phyloP scores from a whole-genome alignment of 495 filamentous ascomycete species.

The Tuber melanosporum region DNA sequence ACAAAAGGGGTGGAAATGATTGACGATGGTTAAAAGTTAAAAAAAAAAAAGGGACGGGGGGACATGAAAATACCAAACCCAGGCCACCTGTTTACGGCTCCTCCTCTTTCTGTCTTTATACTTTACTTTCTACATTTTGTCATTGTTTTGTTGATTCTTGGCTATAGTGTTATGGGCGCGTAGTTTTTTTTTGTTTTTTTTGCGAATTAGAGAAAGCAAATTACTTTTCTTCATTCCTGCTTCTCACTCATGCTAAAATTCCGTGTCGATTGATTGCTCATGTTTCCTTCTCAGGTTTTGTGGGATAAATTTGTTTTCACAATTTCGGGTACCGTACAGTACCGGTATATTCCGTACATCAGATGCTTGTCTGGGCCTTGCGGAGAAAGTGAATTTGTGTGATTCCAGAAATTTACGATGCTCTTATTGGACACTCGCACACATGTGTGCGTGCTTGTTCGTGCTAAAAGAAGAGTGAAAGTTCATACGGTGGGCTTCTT shows the following conservation, averaged over 20 bases:
- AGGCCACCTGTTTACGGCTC: neutral
- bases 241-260: constrained; percentile 1
- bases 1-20: neutral
- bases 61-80: neutral
- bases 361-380: neutral
- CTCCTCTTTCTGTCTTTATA: constrained; percentile 9
- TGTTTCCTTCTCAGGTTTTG: neutral
- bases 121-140: constrained; percentile 7
- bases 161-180: constrained; percentile 5
- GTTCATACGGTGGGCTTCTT: neutral
- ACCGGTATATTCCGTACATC: neutral
- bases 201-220: constrained; percentile 19
- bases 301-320: neutral
- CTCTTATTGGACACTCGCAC: neutral
- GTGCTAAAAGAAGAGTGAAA: neutral
- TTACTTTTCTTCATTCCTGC: constrained; percentile 8
- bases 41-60: neutral
- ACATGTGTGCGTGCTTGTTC: neutral
- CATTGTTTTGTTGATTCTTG: neutral
- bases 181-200: constrained; percentile 11
- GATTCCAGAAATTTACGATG: neutral
- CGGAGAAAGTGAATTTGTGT: neutral
- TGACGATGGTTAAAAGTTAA: neutral
- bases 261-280: neutral
- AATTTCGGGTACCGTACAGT: neutral